phyloP scores from a whole-genome alignment of 1,284 basidiomycete species.

The Trametes pubescens region DNA sequence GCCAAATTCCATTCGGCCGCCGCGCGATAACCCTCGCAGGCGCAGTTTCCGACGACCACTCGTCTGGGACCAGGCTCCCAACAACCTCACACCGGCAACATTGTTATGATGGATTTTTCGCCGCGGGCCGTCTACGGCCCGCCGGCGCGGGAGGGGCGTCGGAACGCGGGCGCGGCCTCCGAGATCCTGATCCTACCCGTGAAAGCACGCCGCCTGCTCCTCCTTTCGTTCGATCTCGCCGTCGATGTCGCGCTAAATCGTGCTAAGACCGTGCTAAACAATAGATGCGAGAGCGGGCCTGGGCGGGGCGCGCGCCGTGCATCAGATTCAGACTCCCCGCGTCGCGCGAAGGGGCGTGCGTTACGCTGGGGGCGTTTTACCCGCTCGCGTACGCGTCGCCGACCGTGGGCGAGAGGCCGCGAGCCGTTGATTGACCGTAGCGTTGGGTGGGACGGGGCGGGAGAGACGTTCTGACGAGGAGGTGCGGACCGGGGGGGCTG shows the following conservation, averaged over 20 bases:
- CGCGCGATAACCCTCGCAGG: no score
- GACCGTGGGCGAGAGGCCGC: background rate
- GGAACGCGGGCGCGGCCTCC: slow-evolving; percentile 1
- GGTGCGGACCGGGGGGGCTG: slow-evolving; percentile 3
- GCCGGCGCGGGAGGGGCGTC: background rate
- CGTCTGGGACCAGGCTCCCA: no score
- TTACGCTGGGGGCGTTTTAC: background rate
- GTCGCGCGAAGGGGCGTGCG: background rate
- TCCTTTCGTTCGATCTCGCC: background rate
- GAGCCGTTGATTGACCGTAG: background rate
- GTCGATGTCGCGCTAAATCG: background rate
- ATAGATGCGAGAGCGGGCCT: background rate
- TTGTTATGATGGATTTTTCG: background rate
- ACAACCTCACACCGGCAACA: no score
- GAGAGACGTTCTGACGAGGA: slow-evolving; percentile 6
- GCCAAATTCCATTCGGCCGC: background rate
- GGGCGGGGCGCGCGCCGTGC: slow-evolving; percentile 1
- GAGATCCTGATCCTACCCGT: slow-evolving; percentile 14
- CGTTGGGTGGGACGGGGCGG: background rate
- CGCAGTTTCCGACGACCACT: background rate
- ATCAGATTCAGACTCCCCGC: background rate
- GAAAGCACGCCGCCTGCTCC: background rate
- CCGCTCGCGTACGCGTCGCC: slow-evolving; percentile 4
- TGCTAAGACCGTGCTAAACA: background rate
- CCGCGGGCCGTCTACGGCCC: background rate